Evolutionary conservation across 2,329 filamentous ascomycete genomes (phyloP), one percentile per base, ranked within the genome.

Genomic region (Sporothrix pseudoabietina): DNA sequence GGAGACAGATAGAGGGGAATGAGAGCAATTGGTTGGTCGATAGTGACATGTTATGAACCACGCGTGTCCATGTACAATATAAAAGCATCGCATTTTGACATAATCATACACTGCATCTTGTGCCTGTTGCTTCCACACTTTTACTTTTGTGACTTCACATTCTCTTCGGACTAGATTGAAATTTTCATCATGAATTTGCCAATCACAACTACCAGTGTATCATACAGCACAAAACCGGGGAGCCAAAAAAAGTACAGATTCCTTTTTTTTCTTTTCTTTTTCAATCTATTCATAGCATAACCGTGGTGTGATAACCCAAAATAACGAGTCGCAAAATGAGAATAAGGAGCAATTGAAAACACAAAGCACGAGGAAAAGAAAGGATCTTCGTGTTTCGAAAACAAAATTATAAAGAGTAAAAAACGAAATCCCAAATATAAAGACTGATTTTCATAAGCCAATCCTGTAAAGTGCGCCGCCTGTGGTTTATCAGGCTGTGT

Each of bases 401-500:
- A 44, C n/a, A 57, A 47, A 35, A 71, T 63, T 44, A 63, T 14
- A 66, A 41, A 47, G 44, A 59, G 35, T n/a, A 26, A 61, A 72
- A 69, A 44, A 72, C 35, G 41, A 39, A 30, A 16, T 57, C 52
- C 69, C 26, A 61, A 61, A 71, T 22, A 35, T 16, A 8, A n/a
- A 19, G 61, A 30, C 44, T 66, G 12, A 30, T 52, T 52, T 47
- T 39, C 14, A 26, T 35, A 47, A 47, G 63, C 32, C 39, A 41
- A 68, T 71, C 59, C 72, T 35, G 4, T n/a, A 59, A 65, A 59
- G 49, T 71, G 65, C 72, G 72, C 72, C 72, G 68, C 65, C 57
- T 70, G 72, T 49, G 14, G n/a, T 71, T 66, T 73, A 22, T 47
- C 68, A 47, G 55, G 41, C 47, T 55, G 57, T 54, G 63, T 54